Evolutionary conservation across 441 rosid species (phyloP), one percentile per base, ranked within the genome.

Genomic region (Brassica balearica): DNA sequence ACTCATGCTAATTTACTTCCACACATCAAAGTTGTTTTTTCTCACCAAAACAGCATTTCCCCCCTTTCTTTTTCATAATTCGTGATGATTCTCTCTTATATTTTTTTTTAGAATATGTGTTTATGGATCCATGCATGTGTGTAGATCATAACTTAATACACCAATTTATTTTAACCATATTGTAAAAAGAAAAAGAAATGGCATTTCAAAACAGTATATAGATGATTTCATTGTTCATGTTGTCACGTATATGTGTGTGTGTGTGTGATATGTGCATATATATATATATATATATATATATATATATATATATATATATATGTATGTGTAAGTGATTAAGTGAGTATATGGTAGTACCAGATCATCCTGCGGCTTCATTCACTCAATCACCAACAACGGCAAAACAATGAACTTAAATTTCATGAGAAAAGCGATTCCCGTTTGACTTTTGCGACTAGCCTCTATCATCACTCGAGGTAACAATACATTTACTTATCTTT

Each of bases 321-420:
- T 51, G 0, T 27, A 15, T n/a, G 14, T 48, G 48, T 14, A 14
- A 55, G 65, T 63, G 15, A 29, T 1, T 14, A n/a, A 60, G 41
- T 29, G 15, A 71, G 3, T 19, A n/a, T 5, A 43, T 59, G 51
- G 29, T 61, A 53, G 51, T 68, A 71, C 73, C 76, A 80, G 83
- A 64, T 75, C 83, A 75, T 75, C 73, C 73, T 65, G 83, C 73
- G 77, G 83, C 70, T 80, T 80, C 83, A 80, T 55, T 71, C 83
- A 80, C 83, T 75, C 75, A 80, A 32, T 14, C 58, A 60, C 77
- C 77, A 80, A 75, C 82, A 80, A 75, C 64, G 23, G 34, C 71
- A 14, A 74, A 74, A 56, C 51, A 9, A 74, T 55, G 8, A 48
- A 56, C 68, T 23, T 56, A 11, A 11, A 7, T 69, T 48, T 73